Evolutionary conservation across 495 filamentous ascomycete genomes (phyloP), one percentile per base, ranked within the genome.

Genomic region (Aspergillus avenaceus): DNA sequence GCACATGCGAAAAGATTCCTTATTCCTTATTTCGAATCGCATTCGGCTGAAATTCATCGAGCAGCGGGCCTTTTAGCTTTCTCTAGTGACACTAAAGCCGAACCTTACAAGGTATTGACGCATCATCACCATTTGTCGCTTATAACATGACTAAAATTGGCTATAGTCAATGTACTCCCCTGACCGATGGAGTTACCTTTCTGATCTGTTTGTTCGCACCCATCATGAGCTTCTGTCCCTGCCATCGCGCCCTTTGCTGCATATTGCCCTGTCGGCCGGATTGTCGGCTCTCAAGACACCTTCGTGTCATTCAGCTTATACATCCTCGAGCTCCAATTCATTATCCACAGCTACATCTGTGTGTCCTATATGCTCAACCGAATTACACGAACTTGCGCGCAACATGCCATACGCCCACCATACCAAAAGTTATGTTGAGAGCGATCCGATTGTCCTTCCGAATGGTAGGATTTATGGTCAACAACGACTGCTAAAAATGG

Each of bases 281-380:
- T 78, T 98, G 18, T 96, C 91, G 0, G 91, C 93, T 1, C 84
- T 98, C 41, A 98, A 98, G 61, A 97, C 95, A 3, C 95, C 93
- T 1, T 82, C 91, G 9, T 98, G 93, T 67, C 91, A 98, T 73
- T 88, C 86, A 8, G 71, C 72, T 50, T 78, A 76, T 50, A 76
- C 79, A 4, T 72, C 79, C 47, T 76, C 77, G 36, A 80, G 75
- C 41, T 78, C 77, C 5, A 85, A 83, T 57, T 75, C 79, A 26
- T 71, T 75, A 37, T 83, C 81, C 5, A 73, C 72, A 0, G 77
- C 76, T 0, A 85, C 80, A 8, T 77, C 81, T 27, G 82, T 96
- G 38, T 98, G 93, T 59, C 95, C 93, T 4, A 97, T 97, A 62
- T 98, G 93, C 72, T 89, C 84, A 31, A 93, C 86, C 2, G 93